Evolutionary conservation across 176 grass and related monocot genomes (phyloP).

Genomic region (Avena insularis): DNA sequence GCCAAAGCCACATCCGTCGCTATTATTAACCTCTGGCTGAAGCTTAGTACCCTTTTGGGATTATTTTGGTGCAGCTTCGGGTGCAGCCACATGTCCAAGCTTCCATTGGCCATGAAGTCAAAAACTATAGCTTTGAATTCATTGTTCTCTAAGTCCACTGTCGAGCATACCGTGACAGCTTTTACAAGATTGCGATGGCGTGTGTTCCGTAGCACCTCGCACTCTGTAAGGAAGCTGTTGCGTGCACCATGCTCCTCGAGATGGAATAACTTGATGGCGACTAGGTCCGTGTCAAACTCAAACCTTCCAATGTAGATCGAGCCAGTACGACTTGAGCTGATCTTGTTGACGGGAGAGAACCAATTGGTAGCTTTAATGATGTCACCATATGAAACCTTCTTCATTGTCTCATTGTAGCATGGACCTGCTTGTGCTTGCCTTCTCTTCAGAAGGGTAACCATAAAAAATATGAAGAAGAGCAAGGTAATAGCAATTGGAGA

Average conservation of each 20-base stretch:
- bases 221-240: not conserved
- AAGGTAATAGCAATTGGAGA: not conserved
- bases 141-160: constrained; percentile 26
- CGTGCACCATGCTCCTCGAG: not conserved
- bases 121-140: too few relatives aligned
- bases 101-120: not conserved
- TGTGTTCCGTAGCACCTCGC: constrained; percentile 17
- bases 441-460: not conserved
- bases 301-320: constrained; percentile 48
- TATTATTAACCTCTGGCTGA: constrained; percentile 32
- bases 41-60: constrained; percentile 28
- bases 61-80: not conserved
- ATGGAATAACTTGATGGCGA: constrained; percentile 45
- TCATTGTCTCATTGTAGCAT: constrained; percentile 30
- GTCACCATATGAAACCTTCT: too few relatives aligned
- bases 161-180: constrained; percentile 41
- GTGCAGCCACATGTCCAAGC: constrained; percentile 41
- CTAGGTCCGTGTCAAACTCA: constrained; percentile 31
- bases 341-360: not conserved
- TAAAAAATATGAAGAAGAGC: not conserved
- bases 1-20: not conserved
- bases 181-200: constrained; percentile 41
- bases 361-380: too few relatives aligned
- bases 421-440: not conserved
- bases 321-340: constrained; percentile 5